Evolutionary conservation across 805 yeast species (phyloP).

Genomic region (Saccharomycopsis microspora): DNA sequence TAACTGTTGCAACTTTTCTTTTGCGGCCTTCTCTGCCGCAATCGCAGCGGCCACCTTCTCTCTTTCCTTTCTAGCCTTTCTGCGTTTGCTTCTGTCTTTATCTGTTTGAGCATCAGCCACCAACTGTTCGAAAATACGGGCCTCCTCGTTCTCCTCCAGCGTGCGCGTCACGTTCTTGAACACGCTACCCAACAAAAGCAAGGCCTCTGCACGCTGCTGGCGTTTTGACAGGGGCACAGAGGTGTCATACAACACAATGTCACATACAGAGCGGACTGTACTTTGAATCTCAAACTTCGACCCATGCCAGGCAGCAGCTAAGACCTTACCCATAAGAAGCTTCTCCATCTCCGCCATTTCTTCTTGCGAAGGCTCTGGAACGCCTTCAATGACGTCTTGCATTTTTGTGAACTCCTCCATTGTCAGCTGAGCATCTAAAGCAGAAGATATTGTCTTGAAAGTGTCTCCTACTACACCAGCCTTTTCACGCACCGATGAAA

Average conservation of each 20-base stretch:
- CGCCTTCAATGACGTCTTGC: slow-evolving; percentile 38
- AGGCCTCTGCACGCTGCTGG: slow-evolving; percentile 50
- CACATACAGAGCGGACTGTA: slow-evolving; percentile 63
- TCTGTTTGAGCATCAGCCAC: slow-evolving; percentile 43
- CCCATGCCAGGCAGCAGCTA: slow-evolving; percentile 81
- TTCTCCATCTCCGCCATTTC: slow-evolving; percentile 64
- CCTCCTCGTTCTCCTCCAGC: slow-evolving; percentile 63
- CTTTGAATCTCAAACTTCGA: slow-evolving; percentile 69
- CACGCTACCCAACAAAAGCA: slow-evolving; percentile 50
- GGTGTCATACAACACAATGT: slow-evolving; percentile 48
- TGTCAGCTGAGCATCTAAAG: slow-evolving; percentile 69
- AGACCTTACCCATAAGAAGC: slow-evolving; percentile 63
- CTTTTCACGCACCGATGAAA: slow-evolving; percentile 61
- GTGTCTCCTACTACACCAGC: slow-evolving; percentile 67
- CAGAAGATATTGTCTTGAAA: slow-evolving; percentile 56
- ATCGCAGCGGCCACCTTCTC: neutral
- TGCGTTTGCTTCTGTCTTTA: slow-evolving; percentile 19
- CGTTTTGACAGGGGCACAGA: slow-evolving; percentile 34
- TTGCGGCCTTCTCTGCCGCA: too few species aligned
- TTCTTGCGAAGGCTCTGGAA: slow-evolving; percentile 43
- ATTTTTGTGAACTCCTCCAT: slow-evolving; percentile 62
- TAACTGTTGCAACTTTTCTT: too few species aligned
- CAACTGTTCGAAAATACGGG: slow-evolving; percentile 64
- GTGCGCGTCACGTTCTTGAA: slow-evolving; percentile 50
- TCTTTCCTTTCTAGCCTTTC: slow-evolving; percentile 10